Conservation (phyloP, 2,329 filamentous ascomycete genomes). For the Chaetomiaceae sp. region DNA sequence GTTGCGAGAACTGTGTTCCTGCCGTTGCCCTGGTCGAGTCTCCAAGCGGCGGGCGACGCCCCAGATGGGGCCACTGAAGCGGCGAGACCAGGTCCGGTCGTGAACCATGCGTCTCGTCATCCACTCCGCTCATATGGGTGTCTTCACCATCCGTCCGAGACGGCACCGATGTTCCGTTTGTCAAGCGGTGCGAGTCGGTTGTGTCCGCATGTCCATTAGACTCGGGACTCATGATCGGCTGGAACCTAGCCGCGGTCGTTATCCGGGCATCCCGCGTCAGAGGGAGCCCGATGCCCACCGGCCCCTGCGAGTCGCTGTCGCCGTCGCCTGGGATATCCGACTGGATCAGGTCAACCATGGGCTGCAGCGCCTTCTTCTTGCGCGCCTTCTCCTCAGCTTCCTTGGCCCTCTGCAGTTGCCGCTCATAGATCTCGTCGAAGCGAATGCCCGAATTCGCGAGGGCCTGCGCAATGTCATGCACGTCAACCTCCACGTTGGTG, state of each 20-base stretch:
- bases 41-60: conserved; percentile 26
- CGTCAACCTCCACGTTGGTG: conserved; percentile 91
- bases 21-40: conserved; percentile 38
- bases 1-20: conserved; percentile 60
- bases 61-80: conserved; percentile 37
- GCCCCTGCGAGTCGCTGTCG: conserved; percentile 51
- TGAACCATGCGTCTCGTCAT: conserved; percentile 40
- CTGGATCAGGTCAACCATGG: conserved; percentile 44
- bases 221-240: conserved; percentile 53
- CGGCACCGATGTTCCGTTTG: conserved; percentile 54
- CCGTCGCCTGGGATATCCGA: conserved; percentile 49
- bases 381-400: conserved; percentile 56
- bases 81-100: conserved; percentile 44
- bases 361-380: conserved; percentile 60
- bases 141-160: conserved; percentile 50
- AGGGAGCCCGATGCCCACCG: conserved; percentile 59
- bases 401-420: conserved; percentile 63
- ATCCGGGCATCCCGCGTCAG: conserved; percentile 53
- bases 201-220: conserved; percentile 53
- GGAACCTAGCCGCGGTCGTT: conserved; percentile 47
- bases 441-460: conserved; percentile 60
- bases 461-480: conserved; percentile 62
- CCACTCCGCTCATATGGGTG: conserved; percentile 57
- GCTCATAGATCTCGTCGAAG: conserved; percentile 76
- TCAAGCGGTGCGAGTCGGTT: conserved; percentile 39